Percentiles rank a stretch among this genome's conserved stretches.
Evolutionary conservation across 345 rosid genomes (phyloP).

Genomic region (Streptanthus diversifolius): DNA sequence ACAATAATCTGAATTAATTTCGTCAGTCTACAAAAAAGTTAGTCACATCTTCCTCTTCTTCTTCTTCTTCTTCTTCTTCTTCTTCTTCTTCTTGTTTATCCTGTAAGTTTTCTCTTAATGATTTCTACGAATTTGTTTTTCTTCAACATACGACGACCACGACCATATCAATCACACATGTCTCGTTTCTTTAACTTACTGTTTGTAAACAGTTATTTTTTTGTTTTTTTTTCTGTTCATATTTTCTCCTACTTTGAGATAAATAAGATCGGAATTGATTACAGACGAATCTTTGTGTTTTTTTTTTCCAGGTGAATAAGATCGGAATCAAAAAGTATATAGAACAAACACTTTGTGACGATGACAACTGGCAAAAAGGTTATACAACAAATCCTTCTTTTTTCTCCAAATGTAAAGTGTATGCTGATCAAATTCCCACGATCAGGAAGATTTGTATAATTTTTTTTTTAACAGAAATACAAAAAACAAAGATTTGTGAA

Average conservation of each 20-base stretch:
- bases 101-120: conserved; percentile 3
- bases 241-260: background rate
- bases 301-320: background rate
- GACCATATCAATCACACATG: conserved; percentile 10
- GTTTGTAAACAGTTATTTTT: background rate
- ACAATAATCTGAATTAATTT: background rate
- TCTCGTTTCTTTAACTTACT: background rate
- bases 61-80: background rate
- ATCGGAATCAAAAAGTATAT: background rate
- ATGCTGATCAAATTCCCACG: background rate
- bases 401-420: background rate
- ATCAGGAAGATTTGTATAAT: background rate
- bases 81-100: background rate
- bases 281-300: background rate
- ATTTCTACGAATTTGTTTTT: background rate
- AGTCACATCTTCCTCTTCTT: conserved; percentile 1
- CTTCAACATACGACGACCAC: conserved; percentile 15
- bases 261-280: background rate
- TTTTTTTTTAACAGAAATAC: background rate
- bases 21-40: conserved; percentile 14
- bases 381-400: background rate
- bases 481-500: background rate
- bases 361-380: conserved; percentile 20
- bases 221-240: background rate
- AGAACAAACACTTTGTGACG: background rate